These are phyloP conservation scores for Phytophthora cryptogea DNA, from an alignment of 352 stramenopile species.

Conservation along the genomic window DNA sequence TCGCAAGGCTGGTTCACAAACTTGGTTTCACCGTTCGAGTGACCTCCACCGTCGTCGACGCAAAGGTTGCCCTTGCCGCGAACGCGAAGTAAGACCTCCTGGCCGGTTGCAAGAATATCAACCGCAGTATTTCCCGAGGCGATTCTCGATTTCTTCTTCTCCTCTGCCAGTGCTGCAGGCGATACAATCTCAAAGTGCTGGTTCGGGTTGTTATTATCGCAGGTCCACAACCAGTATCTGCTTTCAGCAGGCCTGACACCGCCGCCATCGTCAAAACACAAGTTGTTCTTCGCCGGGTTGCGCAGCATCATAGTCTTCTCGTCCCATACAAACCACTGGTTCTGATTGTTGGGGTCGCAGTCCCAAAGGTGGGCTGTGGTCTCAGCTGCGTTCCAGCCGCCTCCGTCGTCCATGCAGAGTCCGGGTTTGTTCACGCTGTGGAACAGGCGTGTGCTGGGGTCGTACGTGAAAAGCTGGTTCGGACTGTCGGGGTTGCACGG, in stretches of 20 bases:
- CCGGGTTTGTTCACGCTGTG: constrained; percentile 10
- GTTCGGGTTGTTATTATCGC: constrained; percentile 22
- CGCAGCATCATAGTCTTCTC: constrained; percentile 32
- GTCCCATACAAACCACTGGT: constrained; percentile 39
- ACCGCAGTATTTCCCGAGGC: constrained; percentile 16
- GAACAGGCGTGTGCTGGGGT: constrained; percentile 11
- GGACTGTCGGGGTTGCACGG: constrained; percentile 23
- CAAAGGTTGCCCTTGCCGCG: constrained; percentile 35
- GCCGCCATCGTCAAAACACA: constrained; percentile 43
- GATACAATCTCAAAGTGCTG: constrained; percentile 27
- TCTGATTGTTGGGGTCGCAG: constrained; percentile 30
- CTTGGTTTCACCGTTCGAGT: constrained; percentile 18
- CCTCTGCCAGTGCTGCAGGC: constrained; percentile 4
- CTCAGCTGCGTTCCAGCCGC: constrained; percentile 11
- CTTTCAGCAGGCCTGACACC: constrained; percentile 5
- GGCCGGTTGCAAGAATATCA: constrained; percentile 18
- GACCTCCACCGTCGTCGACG: constrained; percentile 38
- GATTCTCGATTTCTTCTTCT: constrained; percentile 16
- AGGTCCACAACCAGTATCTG: constrained; percentile 11
- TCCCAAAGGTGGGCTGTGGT: constrained; percentile 23
- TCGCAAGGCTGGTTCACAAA: constrained; percentile 28
- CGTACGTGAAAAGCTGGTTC: constrained; percentile 32
- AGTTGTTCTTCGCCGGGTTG: constrained; percentile 35
- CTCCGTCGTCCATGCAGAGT: constrained; percentile 31
- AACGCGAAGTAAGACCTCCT: constrained; percentile 31